Percentiles rank a stretch among this genome's conserved stretches.
Conservation (phyloP, 768 basidiomycete genomes). For the Leccinum truebloodii region DNA sequence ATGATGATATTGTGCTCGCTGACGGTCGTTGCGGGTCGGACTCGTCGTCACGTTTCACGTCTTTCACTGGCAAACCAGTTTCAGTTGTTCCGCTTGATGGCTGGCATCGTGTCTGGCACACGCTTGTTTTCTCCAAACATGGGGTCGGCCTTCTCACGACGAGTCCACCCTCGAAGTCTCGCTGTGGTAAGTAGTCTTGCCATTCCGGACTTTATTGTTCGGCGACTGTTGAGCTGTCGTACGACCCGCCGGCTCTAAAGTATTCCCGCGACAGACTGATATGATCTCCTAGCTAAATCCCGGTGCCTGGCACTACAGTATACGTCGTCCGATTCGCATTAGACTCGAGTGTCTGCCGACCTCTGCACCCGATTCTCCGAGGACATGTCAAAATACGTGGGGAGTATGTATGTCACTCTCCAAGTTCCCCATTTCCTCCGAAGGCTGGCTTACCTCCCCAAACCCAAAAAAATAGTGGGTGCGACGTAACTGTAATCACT, state of each 20-base stretch:
- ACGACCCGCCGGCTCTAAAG: background rate
- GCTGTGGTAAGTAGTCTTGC: background rate
- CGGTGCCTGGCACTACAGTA: background rate
- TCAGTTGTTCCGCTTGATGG: background rate
- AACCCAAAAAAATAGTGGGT: background rate
- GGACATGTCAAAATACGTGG: background rate
- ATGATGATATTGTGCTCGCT: background rate
- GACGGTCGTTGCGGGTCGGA: background rate
- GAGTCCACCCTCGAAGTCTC: background rate
- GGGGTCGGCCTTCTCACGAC: conserved; percentile 1
- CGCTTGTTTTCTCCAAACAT: background rate
- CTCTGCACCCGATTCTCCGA: background rate
- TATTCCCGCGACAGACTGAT: background rate
- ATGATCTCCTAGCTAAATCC: background rate
- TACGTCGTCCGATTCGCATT: background rate
- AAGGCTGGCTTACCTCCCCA: background rate
- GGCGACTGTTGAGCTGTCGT: background rate
- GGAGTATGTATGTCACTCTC: background rate
- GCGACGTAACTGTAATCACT: background rate
- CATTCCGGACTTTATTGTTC: background rate
- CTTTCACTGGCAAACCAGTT: background rate
- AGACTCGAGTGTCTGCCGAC: background rate
- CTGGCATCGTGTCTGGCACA: background rate
- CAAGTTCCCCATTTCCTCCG: background rate
- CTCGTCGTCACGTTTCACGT: background rate